A percentile compares a stretch with the other conserved stretches of the same genome.
phyloP scores from a whole-genome alignment of 441 rosid species.

The Populus hybrid region DNA sequence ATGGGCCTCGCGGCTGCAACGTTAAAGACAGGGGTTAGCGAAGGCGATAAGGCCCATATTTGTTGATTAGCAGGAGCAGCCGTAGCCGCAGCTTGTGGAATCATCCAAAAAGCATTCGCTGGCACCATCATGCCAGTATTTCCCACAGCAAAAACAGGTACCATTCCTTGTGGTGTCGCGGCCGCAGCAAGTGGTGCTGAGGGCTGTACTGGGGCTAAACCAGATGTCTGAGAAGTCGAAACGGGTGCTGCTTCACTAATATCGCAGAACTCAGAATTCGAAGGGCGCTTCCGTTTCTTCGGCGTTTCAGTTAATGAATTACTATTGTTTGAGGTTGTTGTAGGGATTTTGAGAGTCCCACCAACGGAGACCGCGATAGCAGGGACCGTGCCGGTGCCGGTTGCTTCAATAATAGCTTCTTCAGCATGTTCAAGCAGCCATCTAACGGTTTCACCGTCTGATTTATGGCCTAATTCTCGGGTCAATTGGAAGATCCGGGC shows the following conservation, averaged over 20 bases:
- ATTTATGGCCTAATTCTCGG: constrained; percentile 61
- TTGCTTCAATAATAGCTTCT: constrained; percentile 50
- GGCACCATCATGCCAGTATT: constrained; percentile 42
- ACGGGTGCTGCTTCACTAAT: constrained; percentile 17
- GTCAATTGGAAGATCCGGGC: constrained; percentile 66
- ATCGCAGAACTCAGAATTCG: constrained; percentile 33
- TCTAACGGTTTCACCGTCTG: constrained; percentile 68
- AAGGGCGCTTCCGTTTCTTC: constrained; percentile 34
- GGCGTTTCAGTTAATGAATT: background rate
- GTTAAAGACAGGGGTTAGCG: constrained; percentile 36
- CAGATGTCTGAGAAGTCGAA: constrained; percentile 31
- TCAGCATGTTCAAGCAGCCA: constrained; percentile 67
- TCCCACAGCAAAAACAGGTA: constrained; percentile 41
- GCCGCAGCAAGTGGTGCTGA: background rate
- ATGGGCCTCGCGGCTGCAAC: constrained; percentile 34
- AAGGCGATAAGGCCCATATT: constrained; percentile 43
- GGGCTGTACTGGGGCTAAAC: constrained; percentile 23
- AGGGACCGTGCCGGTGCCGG: constrained; percentile 50
- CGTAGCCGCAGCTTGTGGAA: constrained; percentile 25
- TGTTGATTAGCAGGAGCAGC: constrained; percentile 29
- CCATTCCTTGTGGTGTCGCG: constrained; percentile 29
- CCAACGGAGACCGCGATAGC: constrained; percentile 47
- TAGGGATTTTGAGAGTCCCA: constrained; percentile 47
- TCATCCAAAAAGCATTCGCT: constrained; percentile 52
- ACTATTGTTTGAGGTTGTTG: constrained; percentile 13